Conservation (phyloP, 2,329 filamentous ascomycete species). For the Coniella vitis region DNA sequence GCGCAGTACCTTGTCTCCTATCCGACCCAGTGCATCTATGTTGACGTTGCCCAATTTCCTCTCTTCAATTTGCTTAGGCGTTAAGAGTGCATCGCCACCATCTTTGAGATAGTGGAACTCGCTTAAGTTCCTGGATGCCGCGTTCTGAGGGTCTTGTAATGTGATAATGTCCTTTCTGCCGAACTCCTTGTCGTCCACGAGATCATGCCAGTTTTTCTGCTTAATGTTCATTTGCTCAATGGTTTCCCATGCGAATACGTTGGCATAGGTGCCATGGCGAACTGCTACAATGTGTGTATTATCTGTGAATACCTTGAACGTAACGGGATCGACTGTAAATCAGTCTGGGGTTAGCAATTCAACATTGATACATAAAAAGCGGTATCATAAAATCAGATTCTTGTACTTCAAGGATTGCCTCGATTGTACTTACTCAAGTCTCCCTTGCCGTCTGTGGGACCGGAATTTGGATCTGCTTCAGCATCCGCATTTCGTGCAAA, state of each 20-base stretch:
- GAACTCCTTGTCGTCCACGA: constrained; percentile 83
- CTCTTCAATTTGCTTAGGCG: constrained; percentile 64
- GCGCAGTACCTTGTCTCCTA: constrained; percentile 74
- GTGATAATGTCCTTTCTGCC: constrained; percentile 89
- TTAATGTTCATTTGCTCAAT: constrained; percentile 94
- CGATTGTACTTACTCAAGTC: constrained; percentile 54
- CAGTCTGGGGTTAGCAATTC: not conserved
- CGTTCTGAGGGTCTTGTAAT: constrained; percentile 89
- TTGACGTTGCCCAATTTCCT: constrained; percentile 67
- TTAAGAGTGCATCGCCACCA: constrained; percentile 61
- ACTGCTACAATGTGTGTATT: constrained; percentile 96
- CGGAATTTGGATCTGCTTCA: constrained; percentile 38
- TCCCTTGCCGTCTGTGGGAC: constrained; percentile 48
- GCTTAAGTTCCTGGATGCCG: constrained; percentile 73
- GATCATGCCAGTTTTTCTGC: constrained; percentile 88
- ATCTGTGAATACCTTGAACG: constrained; percentile 95
- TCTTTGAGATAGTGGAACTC: constrained; percentile 87
- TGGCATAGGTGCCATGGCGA: constrained; percentile 71
- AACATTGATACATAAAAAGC: too few species aligned
- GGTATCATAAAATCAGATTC: not conserved
- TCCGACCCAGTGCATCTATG: constrained; percentile 68
- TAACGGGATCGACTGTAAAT: constrained; percentile 70
- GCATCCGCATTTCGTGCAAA: constrained; percentile 84
- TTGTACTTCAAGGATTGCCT: not conserved
- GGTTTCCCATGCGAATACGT: constrained; percentile 95